Percentiles rank a stretch among this genome's conserved stretches.
These are phyloP conservation scores for Mycena galericulata DNA, from an alignment of 768 basidiomycete species.

Conservation along the genomic window DNA sequence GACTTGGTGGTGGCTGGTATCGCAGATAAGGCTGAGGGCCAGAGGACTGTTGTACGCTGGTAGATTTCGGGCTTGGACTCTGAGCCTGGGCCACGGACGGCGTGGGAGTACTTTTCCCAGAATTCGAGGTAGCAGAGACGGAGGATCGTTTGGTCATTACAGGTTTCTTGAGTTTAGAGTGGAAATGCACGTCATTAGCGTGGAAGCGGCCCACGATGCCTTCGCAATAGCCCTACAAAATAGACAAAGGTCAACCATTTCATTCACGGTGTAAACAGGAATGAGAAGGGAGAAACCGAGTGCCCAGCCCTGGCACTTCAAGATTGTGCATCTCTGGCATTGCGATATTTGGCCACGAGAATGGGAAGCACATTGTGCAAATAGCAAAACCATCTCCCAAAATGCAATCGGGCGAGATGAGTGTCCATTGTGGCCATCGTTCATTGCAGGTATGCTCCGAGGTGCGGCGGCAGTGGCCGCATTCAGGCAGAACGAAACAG, in stretches of 20 bases:
- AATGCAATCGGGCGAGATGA: no score
- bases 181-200: slow-evolving; percentile 73
- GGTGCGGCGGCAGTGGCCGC: neutral
- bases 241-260: neutral
- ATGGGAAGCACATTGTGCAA: no score
- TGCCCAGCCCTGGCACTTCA: no score
- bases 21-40: slow-evolving; percentile 21
- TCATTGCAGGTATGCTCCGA: neutral
- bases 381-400: no score
- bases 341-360: neutral
- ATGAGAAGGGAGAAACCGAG: no score
- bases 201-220: slow-evolving; percentile 85
- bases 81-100: slow-evolving; percentile 15
- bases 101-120: slow-evolving; percentile 32
- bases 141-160: slow-evolving; percentile 80
- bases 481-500: neutral
- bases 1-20: slow-evolving; percentile 34
- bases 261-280: neutral
- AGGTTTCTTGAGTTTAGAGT: slow-evolving; percentile 81
- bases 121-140: slow-evolving; percentile 39
- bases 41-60: slow-evolving; percentile 5
- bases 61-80: slow-evolving; percentile 11
- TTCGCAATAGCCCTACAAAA: slow-evolving; percentile 82
- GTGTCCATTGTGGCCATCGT: neutral
- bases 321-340: no score